A percentile compares a stretch with the other conserved stretches of the same genome.
These are phyloP conservation scores for Heracleum sosnowskyi DNA, from an alignment of 129 eudicot genomes.

Conservation along the genomic window DNA sequence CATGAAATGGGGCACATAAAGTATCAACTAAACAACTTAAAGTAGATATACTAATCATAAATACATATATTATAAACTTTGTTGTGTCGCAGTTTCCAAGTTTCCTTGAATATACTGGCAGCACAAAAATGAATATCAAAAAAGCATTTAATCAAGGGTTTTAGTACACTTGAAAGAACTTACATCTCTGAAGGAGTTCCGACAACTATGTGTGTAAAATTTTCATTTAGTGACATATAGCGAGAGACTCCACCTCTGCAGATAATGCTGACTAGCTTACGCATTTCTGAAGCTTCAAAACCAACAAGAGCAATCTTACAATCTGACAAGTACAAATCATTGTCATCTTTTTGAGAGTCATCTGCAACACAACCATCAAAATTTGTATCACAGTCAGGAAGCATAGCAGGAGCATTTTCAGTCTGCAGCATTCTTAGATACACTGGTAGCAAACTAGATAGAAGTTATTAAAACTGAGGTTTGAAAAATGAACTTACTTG, in stretches of 20 bases:
- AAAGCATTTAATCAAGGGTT: too few relatives aligned
- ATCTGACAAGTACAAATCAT: constrained; percentile 68
- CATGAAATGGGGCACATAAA: too few relatives aligned
- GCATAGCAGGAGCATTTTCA: constrained; percentile 30
- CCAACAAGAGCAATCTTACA: constrained; percentile 81
- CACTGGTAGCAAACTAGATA: too few relatives aligned
- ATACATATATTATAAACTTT: too few relatives aligned
- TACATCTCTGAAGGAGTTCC: constrained; percentile 84
- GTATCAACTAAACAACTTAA: too few relatives aligned
- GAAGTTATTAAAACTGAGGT: too few relatives aligned
- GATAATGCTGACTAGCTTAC: constrained; percentile 72
- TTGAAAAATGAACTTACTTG: constrained; percentile 37
- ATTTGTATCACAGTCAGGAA: constrained; percentile 18
- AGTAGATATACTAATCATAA: too few relatives aligned
- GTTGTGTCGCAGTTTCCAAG: too few relatives aligned
- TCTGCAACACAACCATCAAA: constrained; percentile 62
- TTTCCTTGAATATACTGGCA: too few relatives aligned
- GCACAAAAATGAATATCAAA: too few relatives aligned
- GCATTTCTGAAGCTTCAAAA: constrained; percentile 61
- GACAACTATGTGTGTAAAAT: constrained; percentile 81
- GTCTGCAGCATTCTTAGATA: constrained; percentile 16
- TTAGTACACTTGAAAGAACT: constrained; percentile 14
- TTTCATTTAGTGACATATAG: constrained; percentile 63
- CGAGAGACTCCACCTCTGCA: constrained; percentile 94
- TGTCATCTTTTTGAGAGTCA: constrained; percentile 74